Base-by-base conservation (phyloP, 176 grass and related monocot genomes). In the Thinopyrum elongatum region DNA sequence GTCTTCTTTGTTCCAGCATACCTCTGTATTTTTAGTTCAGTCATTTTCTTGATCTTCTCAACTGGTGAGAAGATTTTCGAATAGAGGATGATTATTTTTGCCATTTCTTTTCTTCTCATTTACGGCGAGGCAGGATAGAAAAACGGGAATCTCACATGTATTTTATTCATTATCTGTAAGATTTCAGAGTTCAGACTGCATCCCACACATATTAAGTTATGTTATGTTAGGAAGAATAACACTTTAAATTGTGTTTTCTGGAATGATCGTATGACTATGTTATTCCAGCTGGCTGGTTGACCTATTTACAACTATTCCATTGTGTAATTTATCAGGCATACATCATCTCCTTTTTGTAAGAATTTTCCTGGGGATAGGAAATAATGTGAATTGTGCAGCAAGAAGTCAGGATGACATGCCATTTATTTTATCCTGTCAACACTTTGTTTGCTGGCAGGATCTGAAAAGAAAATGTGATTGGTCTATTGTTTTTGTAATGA, bases 181-280 rank as follows among this genome's bases (percentile, higher is more conserved):
- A 62, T 70, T 89, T 68, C 29, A 73, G 81, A 80, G 12, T 58
- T 81, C 21, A 76, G 78, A 86, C 51, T 70, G 70, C 39, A 82
- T 14, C 62, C 35, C 17, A 81, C 31, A 80, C 31, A 84, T 89
- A 70, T 70, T 28, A 78, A 71, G 7, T 19, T 31, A 79, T 39
- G n/a, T 66, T n/a, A 76, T 74, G 1, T 27, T 47, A 74, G 64
- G 47, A 61, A 29, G 14, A 74, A 28, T 74, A 47, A 11, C 7
- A 4, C 8, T 13, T 41, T 76, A 79, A 36, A 58, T 17, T 49
- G 23, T 63, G 21, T 28, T 64, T 38, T 27, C 25, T 42, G 22
- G 33, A 44, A 53, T 72, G 64, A 33, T 70, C 30, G 1, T 21
- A 36, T 0, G 11, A 58, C 34, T 78, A 53, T 60, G 53, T 35